Evolutionary conservation across 495 filamentous ascomycete genomes (phyloP).

Genomic region (Penicillium soppii): DNA sequence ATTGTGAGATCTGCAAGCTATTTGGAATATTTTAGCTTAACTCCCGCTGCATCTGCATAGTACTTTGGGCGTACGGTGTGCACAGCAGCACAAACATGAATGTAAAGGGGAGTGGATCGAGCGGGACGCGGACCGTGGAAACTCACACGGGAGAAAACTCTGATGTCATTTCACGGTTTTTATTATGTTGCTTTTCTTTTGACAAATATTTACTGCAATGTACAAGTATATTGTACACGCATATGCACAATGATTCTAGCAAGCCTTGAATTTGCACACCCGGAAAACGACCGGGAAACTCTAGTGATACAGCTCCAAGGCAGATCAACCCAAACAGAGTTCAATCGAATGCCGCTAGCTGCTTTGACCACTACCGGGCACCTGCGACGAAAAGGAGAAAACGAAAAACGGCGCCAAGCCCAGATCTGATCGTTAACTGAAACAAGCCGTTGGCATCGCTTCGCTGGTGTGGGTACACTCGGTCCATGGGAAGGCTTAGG

Average conservation of each 20-base stretch:
- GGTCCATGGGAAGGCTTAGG: neutral
- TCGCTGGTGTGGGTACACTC: neutral
- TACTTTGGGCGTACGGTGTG: neutral
- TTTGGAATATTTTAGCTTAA: slow-evolving; percentile 5
- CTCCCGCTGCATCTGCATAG: neutral
- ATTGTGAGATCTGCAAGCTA: slow-evolving; percentile 7
- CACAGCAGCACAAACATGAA: too few species aligned
- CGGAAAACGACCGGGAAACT: neutral
- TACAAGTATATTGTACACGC: too few species aligned
- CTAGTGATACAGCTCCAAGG: neutral
- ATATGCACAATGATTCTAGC: too few species aligned
- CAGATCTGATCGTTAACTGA: slow-evolving; percentile 1
- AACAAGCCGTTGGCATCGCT: slow-evolving; percentile 6
- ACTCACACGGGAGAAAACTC: neutral
- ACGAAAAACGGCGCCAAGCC: slow-evolving; percentile 8
- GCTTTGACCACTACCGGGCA: neutral
- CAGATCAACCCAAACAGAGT: neutral
- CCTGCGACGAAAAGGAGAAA: slow-evolving; percentile 2
- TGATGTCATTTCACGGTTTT: slow-evolving; percentile 1
- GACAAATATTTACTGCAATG: neutral
- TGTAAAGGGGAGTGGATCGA: neutral
- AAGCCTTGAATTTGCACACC: neutral
- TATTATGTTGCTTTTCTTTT: neutral
- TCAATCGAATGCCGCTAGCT: slow-evolving; percentile 1
- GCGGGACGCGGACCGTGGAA: slow-evolving; percentile 4